Conservation (phyloP, 768 basidiomycete species). For the Chalciporus piperatus region DNA sequence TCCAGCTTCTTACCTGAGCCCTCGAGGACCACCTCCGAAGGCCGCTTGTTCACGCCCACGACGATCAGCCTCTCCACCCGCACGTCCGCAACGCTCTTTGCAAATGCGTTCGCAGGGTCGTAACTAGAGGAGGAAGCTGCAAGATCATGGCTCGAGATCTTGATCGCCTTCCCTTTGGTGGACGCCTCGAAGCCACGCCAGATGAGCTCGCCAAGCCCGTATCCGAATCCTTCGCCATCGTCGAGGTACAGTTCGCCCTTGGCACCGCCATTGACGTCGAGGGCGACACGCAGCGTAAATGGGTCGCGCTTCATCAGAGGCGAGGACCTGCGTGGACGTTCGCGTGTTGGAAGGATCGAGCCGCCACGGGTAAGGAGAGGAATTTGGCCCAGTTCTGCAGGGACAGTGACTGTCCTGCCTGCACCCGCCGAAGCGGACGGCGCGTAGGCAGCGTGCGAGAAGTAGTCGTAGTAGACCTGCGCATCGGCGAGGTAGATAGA, state of each 20-base stretch:
- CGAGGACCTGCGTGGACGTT: conserved; percentile 83
- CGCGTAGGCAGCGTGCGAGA: conserved; percentile 64
- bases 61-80: conserved; percentile 82
- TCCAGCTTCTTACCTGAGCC: conserved; percentile 44
- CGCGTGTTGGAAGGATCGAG: conserved; percentile 82
- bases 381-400: conserved; percentile 74
- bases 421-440: conserved; percentile 44
- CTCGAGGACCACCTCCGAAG: conserved; percentile 55
- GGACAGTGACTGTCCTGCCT: conserved; percentile 70
- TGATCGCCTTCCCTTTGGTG: conserved; percentile 44
- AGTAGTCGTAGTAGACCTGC: conserved; percentile 95
- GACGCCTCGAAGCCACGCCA: conserved; percentile 76
- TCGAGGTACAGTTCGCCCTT: conserved; percentile 91
- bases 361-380: conserved; percentile 91
- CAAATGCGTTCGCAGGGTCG: conserved; percentile 63
- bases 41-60: conserved; percentile 64
- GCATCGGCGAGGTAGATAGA: conserved; percentile 86
- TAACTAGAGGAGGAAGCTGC: conserved; percentile 59
- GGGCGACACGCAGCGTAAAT: conserved; percentile 84
- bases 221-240: conserved; percentile 82
- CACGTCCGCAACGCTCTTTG: conserved; percentile 58
- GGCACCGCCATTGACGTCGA: conserved; percentile 58
- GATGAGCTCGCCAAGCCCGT: conserved; percentile 74
- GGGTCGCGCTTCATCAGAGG: conserved; percentile 89
- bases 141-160: conserved; percentile 51